Percentiles rank a stretch among this genome's conserved stretches.
These are phyloP conservation scores for Sergeia podlipaevii DNA, from an alignment of 208 protist genomes.

Conservation along the genomic window DNA sequence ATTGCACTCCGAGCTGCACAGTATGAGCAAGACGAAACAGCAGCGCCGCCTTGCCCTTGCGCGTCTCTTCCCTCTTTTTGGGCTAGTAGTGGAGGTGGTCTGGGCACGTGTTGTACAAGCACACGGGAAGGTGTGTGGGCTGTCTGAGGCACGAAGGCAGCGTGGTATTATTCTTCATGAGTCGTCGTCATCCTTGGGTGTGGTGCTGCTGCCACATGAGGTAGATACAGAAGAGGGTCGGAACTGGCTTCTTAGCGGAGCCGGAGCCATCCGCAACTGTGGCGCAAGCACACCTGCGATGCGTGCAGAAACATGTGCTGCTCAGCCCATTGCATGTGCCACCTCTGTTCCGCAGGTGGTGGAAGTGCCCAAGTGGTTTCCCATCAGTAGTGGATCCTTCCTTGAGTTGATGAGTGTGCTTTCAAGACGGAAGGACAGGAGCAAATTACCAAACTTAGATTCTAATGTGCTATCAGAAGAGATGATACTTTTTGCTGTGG, in stretches of 20 bases:
- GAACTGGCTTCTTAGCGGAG: too few relatives aligned
- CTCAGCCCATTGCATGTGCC: not conserved
- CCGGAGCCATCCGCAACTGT: not conserved
- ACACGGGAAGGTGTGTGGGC: not conserved
- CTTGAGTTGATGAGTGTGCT: slow-evolving; percentile 15
- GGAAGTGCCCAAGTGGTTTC: slow-evolving; percentile 28
- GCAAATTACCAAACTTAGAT: too few relatives aligned
- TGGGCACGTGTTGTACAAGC: not conserved
- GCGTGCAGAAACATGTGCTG: too few relatives aligned
- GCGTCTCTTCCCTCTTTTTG: slow-evolving; percentile 39
- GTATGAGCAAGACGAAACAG: not conserved
- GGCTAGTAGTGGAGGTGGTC: slow-evolving; percentile 26
- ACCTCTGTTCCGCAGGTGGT: slow-evolving; percentile 11
- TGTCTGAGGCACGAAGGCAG: slow-evolving; percentile 10
- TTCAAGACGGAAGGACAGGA: too few relatives aligned
- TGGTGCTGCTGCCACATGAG: slow-evolving; percentile 12
- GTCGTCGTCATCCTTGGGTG: slow-evolving; percentile 13
- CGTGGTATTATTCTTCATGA: slow-evolving; percentile 30
- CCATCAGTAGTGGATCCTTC: slow-evolving; percentile 18
- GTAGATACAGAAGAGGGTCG: not conserved
- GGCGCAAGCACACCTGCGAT: not conserved
- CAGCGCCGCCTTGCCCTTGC: slow-evolving; percentile 4
- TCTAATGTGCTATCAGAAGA: too few relatives aligned
- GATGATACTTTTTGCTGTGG: too few relatives aligned
- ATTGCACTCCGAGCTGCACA: too few relatives aligned